Evolutionary conservation across 176 grass and related monocot species (phyloP).

Genomic region (Bolboschoenus planiculmis): DNA sequence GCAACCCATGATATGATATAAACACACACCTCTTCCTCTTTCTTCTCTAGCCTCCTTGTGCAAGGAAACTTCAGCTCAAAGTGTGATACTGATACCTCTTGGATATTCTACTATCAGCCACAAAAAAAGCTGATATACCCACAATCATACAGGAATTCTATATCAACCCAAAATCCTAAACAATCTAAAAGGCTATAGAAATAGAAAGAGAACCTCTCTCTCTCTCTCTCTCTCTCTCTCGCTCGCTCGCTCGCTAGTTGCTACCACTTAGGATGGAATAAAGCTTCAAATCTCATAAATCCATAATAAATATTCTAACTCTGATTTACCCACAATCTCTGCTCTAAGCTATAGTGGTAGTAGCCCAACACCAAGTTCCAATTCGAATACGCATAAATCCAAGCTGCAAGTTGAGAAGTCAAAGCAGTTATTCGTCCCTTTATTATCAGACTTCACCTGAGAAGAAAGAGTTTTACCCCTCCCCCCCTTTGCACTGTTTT

Average conservation of each 20-base stretch:
- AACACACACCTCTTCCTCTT: neutral
- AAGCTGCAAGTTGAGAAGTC: slow-evolving; percentile 4
- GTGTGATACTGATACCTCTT: slow-evolving; percentile 10
- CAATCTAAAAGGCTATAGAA: neutral
- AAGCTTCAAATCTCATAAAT: slow-evolving; percentile 2
- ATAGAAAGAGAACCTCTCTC: neutral
- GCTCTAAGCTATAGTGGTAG: neutral
- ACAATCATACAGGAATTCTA: slow-evolving; percentile 1
- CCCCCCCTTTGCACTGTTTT: neutral
- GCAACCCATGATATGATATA: slow-evolving; percentile 3
- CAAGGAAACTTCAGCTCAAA: slow-evolving; percentile 25
- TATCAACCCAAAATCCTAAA: slow-evolving; percentile 7
- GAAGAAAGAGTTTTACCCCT: neutral
- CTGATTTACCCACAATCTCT: slow-evolving; percentile 9
- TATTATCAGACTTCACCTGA: neutral
- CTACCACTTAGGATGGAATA: neutral
- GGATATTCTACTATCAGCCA: slow-evolving; percentile 9
- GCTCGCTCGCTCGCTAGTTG: neutral
- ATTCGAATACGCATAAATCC: slow-evolving; percentile 7
- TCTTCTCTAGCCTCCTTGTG: slow-evolving; percentile 22
- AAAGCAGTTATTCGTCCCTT: neutral
- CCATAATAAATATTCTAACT: neutral
- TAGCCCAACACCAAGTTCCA: neutral
- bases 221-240: neutral
- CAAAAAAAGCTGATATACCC: neutral